Percentiles rank a stretch among this genome's conserved stretches.
phyloP scores from a whole-genome alignment of 305 asterid species.

The Rubia peregrina region DNA sequence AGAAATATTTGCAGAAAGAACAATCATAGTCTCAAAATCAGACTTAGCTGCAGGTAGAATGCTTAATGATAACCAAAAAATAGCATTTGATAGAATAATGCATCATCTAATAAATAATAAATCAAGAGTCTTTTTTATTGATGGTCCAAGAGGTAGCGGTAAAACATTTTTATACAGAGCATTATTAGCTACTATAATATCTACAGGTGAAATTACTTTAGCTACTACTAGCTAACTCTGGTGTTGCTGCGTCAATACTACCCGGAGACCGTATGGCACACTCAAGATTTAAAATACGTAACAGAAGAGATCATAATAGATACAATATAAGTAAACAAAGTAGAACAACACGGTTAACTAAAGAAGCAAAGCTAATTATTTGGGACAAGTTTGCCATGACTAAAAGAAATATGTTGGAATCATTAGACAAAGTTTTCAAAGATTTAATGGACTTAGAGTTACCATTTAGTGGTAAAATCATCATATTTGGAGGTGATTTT shows the following conservation, averaged over 20 bases:
- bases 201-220: neutral
- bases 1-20: neutral
- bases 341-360: neutral
- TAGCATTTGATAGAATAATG: neutral
- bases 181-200: neutral
- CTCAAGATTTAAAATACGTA: neutral
- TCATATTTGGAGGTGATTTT: neutral
- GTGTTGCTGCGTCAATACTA: neutral
- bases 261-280: neutral
- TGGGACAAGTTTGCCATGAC: neutral
- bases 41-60: neutral
- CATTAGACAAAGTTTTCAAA: neutral
- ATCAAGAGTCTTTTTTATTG: neutral
- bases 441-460: neutral
- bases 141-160: neutral
- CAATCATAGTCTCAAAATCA: neutral
- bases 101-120: neutral
- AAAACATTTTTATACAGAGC: neutral
- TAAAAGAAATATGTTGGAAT: neutral
- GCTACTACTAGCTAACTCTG: neutral
- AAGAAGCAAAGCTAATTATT: neutral
- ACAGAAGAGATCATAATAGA: fast-evolving
- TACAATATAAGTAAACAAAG: neutral
- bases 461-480: neutral
- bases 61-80: neutral